Evolutionary conservation across 345 rosid genomes (phyloP).

Genomic region (Anacardium occidentale): DNA sequence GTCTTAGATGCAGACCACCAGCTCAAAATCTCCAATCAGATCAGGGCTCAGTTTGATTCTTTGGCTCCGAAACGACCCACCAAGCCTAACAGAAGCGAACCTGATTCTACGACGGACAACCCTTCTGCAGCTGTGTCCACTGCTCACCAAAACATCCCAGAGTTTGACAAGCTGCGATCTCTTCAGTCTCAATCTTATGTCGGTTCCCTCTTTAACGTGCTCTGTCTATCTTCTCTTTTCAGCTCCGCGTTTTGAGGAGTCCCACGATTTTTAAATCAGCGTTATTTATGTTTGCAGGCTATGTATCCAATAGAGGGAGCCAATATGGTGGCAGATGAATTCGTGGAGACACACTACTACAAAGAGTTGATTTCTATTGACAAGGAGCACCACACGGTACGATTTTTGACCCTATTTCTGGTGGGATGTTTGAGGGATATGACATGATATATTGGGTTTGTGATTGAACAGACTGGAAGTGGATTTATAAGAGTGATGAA

Average conservation of each 20-base stretch:
- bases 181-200: constrained; percentile 55
- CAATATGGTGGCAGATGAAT: constrained; percentile 45
- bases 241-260: not conserved
- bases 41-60: constrained; percentile 63
- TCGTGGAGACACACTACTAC: constrained; percentile 63
- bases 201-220: not conserved
- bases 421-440: not conserved
- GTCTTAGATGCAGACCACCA: constrained; percentile 50
- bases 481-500: constrained; percentile 57
- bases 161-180: constrained; percentile 54
- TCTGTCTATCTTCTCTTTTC: constrained; percentile 12
- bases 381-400: constrained; percentile 72
- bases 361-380: constrained; percentile 52
- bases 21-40: constrained; percentile 44
- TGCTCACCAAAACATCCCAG: constrained; percentile 38
- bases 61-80: constrained; percentile 63
- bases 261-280: constrained; percentile 13
- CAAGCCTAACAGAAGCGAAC: constrained; percentile 75
- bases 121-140: constrained; percentile 19
- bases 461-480: constrained; percentile 53
- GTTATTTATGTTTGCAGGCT: constrained; percentile 25
- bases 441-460: not conserved
- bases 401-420: not conserved
- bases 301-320: constrained; percentile 23
- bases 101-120: constrained; percentile 22